Base-by-base conservation (phyloP, 2,329 filamentous ascomycete genomes). In the Fusarium sp. region DNA sequence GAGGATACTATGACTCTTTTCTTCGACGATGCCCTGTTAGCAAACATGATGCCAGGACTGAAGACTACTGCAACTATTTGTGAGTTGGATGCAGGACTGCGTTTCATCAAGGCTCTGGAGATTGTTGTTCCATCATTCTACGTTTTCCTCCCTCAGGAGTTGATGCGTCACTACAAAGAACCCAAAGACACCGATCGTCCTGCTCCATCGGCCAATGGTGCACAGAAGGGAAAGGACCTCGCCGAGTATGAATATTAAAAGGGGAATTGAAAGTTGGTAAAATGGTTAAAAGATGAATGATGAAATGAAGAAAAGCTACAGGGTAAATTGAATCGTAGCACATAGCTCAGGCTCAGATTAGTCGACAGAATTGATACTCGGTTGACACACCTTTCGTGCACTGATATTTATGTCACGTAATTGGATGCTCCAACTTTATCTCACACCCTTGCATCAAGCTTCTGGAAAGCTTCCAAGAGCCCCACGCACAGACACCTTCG, bases 161-260 rank as follows among this genome's bases (percentile, higher is more conserved):
- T 92, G 70, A 92, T 95, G 90, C 74, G 85, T 26, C 79, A 85
- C 20, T 94, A 88, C 86, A 92, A 90, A 78, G 81, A 86, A 27
- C 90, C 91, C 0, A 76, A 77, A 5, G 73, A 73, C 2, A 82
- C 82, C 32, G 80, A 84, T 17, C 83, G 86, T 1, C 83, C 84
- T 6, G 81, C 83, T 4, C 85, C 82, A 6, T 87, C 85, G 2
- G 79, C 85, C 5, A 73, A 83, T 14, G 73, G 85, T 53, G 63
- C 65, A 4, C 41, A 56, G 35, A 78, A 74, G 4, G 77, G 78
- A 17, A 75, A 73, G 26, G 67, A 54, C 7, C 55, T 67, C 6
- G 75, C 65, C 3, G 66, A 67, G 18, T 69, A 73, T 9, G 74
- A 75, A 2, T 70, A 76, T 5, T 67, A 23, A 55, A 61, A 59